Percentiles rank a stretch among this genome's conserved stretches.
phyloP scores from a whole-genome alignment of 495 filamentous ascomycete species.

The Xylaria curta region DNA sequence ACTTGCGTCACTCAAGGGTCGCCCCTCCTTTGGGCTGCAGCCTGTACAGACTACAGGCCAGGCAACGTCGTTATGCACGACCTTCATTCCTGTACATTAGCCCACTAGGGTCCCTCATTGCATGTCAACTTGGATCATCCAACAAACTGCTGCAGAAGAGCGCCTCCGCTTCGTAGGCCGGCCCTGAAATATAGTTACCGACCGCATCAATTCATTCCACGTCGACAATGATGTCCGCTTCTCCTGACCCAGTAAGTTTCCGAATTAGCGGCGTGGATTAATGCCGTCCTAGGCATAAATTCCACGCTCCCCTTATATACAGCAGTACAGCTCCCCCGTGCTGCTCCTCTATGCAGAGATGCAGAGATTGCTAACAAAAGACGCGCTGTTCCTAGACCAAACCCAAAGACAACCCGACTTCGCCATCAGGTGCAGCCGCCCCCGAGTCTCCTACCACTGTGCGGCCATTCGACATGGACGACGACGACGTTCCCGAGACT shows the following conservation, averaged over 20 bases:
- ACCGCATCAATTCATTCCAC: slow-evolving; percentile 12
- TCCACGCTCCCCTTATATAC: slow-evolving; percentile 21
- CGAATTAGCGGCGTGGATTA: slow-evolving; percentile 22
- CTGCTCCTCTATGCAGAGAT: background rate
- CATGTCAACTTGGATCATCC: slow-evolving; percentile 23
- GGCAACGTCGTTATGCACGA: slow-evolving; percentile 2
- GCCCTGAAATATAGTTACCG: slow-evolving; percentile 5
- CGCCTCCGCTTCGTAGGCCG: background rate
- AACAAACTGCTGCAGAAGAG: slow-evolving; percentile 2
- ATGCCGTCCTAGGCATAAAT: slow-evolving; percentile 16
- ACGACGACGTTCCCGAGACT: slow-evolving; percentile 76
- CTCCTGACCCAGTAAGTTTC: slow-evolving; percentile 49
- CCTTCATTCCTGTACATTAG: slow-evolving; percentile 22
- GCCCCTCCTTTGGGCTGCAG: slow-evolving; percentile 27
- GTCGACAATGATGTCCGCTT: slow-evolving; percentile 46
- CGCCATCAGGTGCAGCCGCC: slow-evolving; percentile 36
- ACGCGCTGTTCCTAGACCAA: slow-evolving; percentile 31
- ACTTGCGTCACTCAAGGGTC: slow-evolving; percentile 39
- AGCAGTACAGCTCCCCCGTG: background rate
- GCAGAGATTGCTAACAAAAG: slow-evolving; percentile 9
- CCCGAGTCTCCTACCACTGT: slow-evolving; percentile 88
- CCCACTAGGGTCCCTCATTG: slow-evolving; percentile 27
- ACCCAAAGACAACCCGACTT: slow-evolving; percentile 38
- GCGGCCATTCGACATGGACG: slow-evolving; percentile 82
- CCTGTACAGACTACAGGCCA: background rate